phyloP scores from a whole-genome alignment of 1,139 yeast species.

The Meyerozyma athensensis region DNA sequence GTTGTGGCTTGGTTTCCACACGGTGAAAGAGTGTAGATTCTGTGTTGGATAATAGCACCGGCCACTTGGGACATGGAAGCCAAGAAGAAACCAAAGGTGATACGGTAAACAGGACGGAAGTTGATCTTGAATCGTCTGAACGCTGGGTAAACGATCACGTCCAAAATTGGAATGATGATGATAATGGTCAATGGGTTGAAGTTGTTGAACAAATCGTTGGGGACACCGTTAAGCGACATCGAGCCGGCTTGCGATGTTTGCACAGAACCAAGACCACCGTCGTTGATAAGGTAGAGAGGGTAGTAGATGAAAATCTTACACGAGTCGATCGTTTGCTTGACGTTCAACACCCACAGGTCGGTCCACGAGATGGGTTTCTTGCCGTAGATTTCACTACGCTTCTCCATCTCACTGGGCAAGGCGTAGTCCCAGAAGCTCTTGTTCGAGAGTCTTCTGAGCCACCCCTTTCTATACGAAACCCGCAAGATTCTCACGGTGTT shows the following conservation, averaged over 20 bases:
- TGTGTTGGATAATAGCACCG: constrained; percentile 36
- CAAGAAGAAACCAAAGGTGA: constrained; percentile 31
- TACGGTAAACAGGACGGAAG: constrained; percentile 35
- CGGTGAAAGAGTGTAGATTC: constrained; percentile 31
- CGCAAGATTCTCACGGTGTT: constrained; percentile 37
- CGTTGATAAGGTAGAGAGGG: constrained; percentile 58
- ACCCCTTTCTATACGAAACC: constrained; percentile 37
- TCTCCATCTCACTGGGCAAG: constrained; percentile 44
- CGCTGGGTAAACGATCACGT: constrained; percentile 53
- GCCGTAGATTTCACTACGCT: constrained; percentile 28
- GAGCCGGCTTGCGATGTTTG: constrained; percentile 65
- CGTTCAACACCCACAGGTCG: constrained; percentile 59
- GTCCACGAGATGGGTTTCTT: constrained; percentile 36
- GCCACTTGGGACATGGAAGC: constrained; percentile 37
- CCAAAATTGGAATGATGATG: constrained; percentile 59
- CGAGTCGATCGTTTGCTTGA: constrained; percentile 52
- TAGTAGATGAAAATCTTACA: constrained; percentile 62
- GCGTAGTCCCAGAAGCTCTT: constrained; percentile 53
- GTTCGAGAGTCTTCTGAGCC: constrained; percentile 29
- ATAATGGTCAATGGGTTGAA: constrained; percentile 67
- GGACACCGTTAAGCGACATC: constrained; percentile 62
- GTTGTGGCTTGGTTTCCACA: constrained; percentile 42
- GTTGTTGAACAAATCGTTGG: constrained; percentile 65
- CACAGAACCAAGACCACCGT: constrained; percentile 60
- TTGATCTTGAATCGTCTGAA: constrained; percentile 43